Evolutionary conservation across 345 rosid genomes (phyloP).

Genomic region (Salix viminalis): DNA sequence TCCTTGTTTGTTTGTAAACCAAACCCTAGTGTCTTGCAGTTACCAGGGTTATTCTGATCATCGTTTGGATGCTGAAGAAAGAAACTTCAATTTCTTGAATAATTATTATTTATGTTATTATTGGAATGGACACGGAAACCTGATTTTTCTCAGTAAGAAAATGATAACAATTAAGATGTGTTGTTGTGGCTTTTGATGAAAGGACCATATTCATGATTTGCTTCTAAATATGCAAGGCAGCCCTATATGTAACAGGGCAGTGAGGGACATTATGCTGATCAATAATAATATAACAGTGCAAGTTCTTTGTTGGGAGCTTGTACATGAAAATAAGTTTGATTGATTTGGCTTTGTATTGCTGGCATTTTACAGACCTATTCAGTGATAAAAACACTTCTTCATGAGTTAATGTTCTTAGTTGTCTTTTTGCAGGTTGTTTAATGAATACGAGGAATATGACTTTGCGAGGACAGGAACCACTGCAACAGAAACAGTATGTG

Average conservation of each 20-base stretch:
- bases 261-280: not conserved
- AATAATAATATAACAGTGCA: not conserved
- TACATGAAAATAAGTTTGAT: not conserved
- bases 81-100: not conserved
- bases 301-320: not conserved
- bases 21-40: not conserved
- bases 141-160: not conserved
- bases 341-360: not conserved
- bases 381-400: not conserved
- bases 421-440: constrained; percentile 55
- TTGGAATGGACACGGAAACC: not conserved
- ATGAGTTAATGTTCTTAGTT: not conserved
- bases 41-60: not conserved
- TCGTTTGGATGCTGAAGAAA: not conserved
- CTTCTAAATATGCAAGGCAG: not conserved
- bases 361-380: not conserved
- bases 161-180: not conserved
- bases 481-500: constrained; percentile 63
- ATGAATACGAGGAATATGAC: constrained; percentile 70
- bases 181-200: not conserved
- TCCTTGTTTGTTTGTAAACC: not conserved
- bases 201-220: not conserved
- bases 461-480: constrained; percentile 82
- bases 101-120: not conserved
- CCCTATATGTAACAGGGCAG: not conserved